Evolutionary conservation across 2,329 filamentous ascomycete genomes (phyloP).

Genomic region (Endoconidiophora polonica): DNA sequence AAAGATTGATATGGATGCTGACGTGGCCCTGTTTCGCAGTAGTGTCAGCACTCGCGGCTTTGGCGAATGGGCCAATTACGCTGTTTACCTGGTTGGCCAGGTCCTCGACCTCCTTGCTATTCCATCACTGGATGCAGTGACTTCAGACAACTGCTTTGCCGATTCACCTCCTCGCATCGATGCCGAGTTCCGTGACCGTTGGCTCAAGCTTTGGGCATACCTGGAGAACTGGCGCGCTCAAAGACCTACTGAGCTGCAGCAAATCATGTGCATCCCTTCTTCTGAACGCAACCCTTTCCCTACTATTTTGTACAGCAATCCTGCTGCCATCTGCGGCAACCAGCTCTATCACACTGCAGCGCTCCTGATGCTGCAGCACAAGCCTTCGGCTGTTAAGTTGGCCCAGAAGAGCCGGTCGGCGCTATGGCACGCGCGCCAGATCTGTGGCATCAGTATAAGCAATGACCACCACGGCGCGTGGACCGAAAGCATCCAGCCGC

Average conservation of each 20-base stretch:
- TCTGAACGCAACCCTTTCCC: conserved; percentile 32
- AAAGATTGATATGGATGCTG: conserved; percentile 18
- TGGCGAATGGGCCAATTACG: conserved; percentile 33
- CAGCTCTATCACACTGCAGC: conserved; percentile 37
- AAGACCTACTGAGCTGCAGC: conserved; percentile 22
- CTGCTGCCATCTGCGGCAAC: conserved; percentile 35
- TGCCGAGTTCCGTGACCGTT: conserved; percentile 18
- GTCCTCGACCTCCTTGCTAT: conserved; percentile 24
- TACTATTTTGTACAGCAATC: conserved; percentile 32
- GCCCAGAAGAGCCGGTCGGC: conserved; percentile 22
- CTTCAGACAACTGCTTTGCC: conserved; percentile 5
- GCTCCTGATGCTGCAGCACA: conserved; percentile 32
- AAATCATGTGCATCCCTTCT: conserved; percentile 21
- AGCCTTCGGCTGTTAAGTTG: conserved; percentile 25
- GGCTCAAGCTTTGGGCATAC: conserved; percentile 24
- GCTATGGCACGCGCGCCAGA: conserved; percentile 35
- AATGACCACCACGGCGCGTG: conserved; percentile 36
- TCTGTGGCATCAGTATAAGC: conserved; percentile 35
- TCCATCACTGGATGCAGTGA: conserved; percentile 11
- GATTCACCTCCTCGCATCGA: conserved; percentile 15
- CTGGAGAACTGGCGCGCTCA: conserved; percentile 26
- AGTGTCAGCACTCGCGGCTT: conserved; percentile 19
- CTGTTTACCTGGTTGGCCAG: conserved; percentile 31
- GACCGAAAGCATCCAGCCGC: conserved; percentile 36
- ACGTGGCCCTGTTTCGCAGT: conserved; percentile 22